These are phyloP conservation scores for Diutina sp. DNA, from an alignment of 1,139 yeast genomes.

Conservation along the genomic window DNA sequence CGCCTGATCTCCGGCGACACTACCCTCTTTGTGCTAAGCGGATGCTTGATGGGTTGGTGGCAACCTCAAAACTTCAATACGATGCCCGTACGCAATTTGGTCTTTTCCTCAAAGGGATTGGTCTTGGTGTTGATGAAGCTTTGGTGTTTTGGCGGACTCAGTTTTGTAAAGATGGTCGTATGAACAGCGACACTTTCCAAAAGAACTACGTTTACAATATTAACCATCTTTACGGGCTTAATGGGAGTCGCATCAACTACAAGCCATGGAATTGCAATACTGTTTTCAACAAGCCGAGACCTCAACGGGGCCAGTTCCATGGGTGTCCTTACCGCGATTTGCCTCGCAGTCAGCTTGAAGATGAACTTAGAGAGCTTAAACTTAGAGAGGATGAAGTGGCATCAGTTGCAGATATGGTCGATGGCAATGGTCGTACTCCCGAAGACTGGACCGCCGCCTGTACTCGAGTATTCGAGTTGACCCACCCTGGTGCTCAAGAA, in stretches of 20 bases:
- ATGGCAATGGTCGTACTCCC: slow-evolving; percentile 49
- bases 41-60: slow-evolving; percentile 47
- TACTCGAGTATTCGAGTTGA: slow-evolving; percentile 73
- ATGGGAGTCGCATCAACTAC: slow-evolving; percentile 79
- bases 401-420: slow-evolving; percentile 55
- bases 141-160: slow-evolving; percentile 71
- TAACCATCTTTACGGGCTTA: slow-evolving; percentile 82
- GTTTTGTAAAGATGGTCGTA: slow-evolving; percentile 43
- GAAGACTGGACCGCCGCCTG: slow-evolving; percentile 80
- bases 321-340: slow-evolving; percentile 91
- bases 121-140: slow-evolving; percentile 79
- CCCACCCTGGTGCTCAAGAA: slow-evolving; percentile 44
- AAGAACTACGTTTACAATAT: slow-evolving; percentile 83
- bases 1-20: slow-evolving; percentile 42
- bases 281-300: slow-evolving; percentile 61
- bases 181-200: slow-evolving; percentile 63
- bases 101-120: slow-evolving; percentile 78
- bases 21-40: slow-evolving; percentile 78
- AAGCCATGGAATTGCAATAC: slow-evolving; percentile 78
- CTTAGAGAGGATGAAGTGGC: background rate
- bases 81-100: slow-evolving; percentile 79
- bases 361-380: slow-evolving; percentile 41
- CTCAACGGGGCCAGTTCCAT: slow-evolving; percentile 62
- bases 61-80: slow-evolving; percentile 65
- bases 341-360: slow-evolving; percentile 43